These are phyloP conservation scores for Pyrenochaeta sp. DNA, from an alignment of 2,329 filamentous ascomycete species.

Conservation along the genomic window DNA sequence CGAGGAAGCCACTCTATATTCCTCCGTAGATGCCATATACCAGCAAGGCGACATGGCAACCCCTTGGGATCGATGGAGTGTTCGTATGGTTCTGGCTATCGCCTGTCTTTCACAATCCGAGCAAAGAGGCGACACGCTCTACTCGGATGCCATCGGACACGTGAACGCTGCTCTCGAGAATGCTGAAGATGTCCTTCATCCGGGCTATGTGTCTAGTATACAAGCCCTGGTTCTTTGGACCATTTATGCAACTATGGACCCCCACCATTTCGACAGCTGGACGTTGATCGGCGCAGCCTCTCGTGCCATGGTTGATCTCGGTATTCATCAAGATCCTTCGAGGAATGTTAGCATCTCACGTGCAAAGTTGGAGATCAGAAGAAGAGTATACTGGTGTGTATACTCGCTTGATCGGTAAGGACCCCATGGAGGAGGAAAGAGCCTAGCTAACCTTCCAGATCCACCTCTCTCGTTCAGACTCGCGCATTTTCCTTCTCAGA, in stretches of 20 bases:
- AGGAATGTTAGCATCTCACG: conserved; percentile 72
- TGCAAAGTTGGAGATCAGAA: conserved; percentile 75
- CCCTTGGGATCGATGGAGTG: conserved; percentile 79
- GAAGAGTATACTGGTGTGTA: conserved; percentile 87
- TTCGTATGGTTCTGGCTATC: conserved; percentile 90
- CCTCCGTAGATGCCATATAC: conserved; percentile 82
- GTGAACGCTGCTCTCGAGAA: conserved; percentile 74
- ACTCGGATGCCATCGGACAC: conserved; percentile 66
- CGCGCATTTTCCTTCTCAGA: conserved; percentile 79
- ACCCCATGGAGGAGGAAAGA: conserved; percentile 5
- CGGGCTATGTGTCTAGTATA: conserved; percentile 84
- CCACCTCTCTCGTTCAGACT: conserved; percentile 87
- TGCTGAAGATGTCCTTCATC: conserved; percentile 82
- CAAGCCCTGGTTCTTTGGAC: conserved; percentile 87
- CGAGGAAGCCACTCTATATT: conserved; percentile 78
- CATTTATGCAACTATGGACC: conserved; percentile 89
- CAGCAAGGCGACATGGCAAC: conserved; percentile 68
- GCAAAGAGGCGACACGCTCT: conserved; percentile 67
- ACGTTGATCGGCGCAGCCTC: conserved; percentile 90
- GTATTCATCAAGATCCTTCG: conserved; percentile 90
- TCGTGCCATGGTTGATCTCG: conserved; percentile 85
- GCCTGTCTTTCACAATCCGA: conserved; percentile 77
- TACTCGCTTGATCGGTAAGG: conserved; percentile 83
- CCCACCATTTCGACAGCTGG: conserved; percentile 92
- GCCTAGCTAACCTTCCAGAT: conserved; percentile 58